These are phyloP conservation scores for Euphrasia arctica DNA, from an alignment of 305 asterid genomes.

Conservation along the genomic window DNA sequence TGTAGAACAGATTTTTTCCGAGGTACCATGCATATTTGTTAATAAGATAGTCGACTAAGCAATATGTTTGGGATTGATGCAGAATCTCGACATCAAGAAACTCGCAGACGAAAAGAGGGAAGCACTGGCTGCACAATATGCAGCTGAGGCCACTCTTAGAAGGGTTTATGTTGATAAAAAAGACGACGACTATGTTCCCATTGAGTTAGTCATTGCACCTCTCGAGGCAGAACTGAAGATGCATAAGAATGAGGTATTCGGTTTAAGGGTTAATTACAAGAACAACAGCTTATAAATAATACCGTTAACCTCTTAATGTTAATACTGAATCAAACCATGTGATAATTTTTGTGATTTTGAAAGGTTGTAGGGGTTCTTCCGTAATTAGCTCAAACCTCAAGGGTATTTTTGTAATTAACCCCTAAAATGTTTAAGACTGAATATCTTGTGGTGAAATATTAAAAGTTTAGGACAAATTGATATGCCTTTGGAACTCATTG, in stretches of 20 bases:
- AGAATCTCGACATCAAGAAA: constrained; percentile 76
- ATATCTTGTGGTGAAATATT: no score
- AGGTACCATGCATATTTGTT: not conserved
- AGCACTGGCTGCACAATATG: constrained; percentile 83
- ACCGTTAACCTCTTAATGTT: no score
- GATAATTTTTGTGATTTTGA: no score
- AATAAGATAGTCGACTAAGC: not conserved
- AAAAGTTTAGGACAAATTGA: not conserved
- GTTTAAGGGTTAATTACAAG: not conserved
- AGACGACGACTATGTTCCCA: constrained; percentile 60
- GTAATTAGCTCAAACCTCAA: no score
- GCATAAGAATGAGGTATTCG: constrained; percentile 69
- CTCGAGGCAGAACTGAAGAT: constrained; percentile 89
- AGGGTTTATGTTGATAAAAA: constrained; percentile 75
- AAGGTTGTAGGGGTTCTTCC: no score
- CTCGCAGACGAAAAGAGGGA: constrained; percentile 63
- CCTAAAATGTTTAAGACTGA: no score
- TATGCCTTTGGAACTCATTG: constrained; percentile 1
- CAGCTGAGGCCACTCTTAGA: constrained; percentile 87
- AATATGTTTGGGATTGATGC: constrained; percentile 33
- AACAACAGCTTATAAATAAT: not conserved
- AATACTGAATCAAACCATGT: no score
- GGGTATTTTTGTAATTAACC: no score
- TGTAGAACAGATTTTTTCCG: constrained; percentile 20
- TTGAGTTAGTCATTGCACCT: constrained; percentile 78